Percentiles rank a stretch among this genome's conserved stretches.
phyloP scores from a whole-genome alignment of 257 asterid species.

The Solanum appendiculatum region DNA sequence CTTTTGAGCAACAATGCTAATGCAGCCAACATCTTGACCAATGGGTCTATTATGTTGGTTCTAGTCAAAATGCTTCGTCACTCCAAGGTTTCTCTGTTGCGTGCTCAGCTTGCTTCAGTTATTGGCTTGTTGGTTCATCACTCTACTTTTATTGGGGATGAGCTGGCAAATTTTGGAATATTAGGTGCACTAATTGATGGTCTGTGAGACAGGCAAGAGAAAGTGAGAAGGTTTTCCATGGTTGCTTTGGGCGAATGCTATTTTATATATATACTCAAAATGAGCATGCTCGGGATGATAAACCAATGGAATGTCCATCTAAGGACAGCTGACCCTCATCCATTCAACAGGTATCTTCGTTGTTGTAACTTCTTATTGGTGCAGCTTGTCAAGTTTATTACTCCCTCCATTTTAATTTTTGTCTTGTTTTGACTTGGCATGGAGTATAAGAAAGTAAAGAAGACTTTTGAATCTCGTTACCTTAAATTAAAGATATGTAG shows the following conservation, averaged over 20 bases:
- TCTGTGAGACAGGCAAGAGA: slow-evolving; percentile 90
- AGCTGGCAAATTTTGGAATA: slow-evolving; percentile 86
- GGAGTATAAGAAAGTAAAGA: neutral
- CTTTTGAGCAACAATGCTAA: slow-evolving; percentile 71
- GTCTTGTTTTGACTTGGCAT: neutral
- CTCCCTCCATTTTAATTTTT: neutral
- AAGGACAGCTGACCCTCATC: slow-evolving; percentile 71
- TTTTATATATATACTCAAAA: slow-evolving; percentile 88
- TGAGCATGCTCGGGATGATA: slow-evolving; percentile 52
- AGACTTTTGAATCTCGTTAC: neutral
- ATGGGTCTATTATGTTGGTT: slow-evolving; percentile 85
- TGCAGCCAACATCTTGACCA: slow-evolving; percentile 91
- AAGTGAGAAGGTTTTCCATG: slow-evolving; percentile 97
- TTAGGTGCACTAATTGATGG: slow-evolving; percentile 92
- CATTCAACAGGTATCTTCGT: slow-evolving; percentile 73
- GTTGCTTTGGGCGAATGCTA: slow-evolving; percentile 94
- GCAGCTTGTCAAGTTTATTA: neutral
- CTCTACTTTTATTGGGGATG: slow-evolving; percentile 92
- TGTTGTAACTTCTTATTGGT: neutral
- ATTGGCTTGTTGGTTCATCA: slow-evolving; percentile 90
- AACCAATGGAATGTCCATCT: slow-evolving; percentile 77
- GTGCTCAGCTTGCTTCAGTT: slow-evolving; percentile 85
- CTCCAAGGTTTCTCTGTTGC: slow-evolving; percentile 81
- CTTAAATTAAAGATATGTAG: neutral
- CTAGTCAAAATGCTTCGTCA: slow-evolving; percentile 81